phyloP scores from a whole-genome alignment of 805 yeast species.

The Saccharomycopsis selenospora region DNA sequence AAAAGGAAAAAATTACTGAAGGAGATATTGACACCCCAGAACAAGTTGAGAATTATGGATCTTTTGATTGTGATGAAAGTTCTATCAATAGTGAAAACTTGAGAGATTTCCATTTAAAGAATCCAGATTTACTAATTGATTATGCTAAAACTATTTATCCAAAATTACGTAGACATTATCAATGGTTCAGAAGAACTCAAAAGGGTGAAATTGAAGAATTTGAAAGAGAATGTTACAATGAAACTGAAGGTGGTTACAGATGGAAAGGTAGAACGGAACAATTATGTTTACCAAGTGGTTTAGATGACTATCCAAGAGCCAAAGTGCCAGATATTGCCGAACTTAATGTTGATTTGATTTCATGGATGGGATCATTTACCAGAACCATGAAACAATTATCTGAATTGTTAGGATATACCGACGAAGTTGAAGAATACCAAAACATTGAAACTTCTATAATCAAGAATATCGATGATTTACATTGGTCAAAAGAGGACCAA shows the following conservation, averaged over 20 bases:
- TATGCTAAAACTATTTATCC: slow-evolving; percentile 70
- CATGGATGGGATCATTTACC: slow-evolving; percentile 95
- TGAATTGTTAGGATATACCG: slow-evolving; percentile 44
- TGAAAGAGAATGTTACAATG: slow-evolving; percentile 47
- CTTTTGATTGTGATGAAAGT: slow-evolving; percentile 2
- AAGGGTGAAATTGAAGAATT: slow-evolving; percentile 66
- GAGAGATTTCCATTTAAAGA: slow-evolving; percentile 46
- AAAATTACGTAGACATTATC: slow-evolving; percentile 63
- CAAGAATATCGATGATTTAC: slow-evolving; percentile 60
- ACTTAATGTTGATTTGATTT: slow-evolving; percentile 77
- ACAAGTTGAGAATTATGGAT: slow-evolving; percentile 22
- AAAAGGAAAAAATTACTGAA: slow-evolving; percentile 11
- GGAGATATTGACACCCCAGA: slow-evolving; percentile 31
- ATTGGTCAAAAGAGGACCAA: slow-evolving; percentile 65
- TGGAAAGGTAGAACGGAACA: slow-evolving; percentile 89
- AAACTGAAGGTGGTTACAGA: slow-evolving; percentile 58
- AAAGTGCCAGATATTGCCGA: slow-evolving; percentile 78
- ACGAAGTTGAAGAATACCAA: slow-evolving; percentile 51
- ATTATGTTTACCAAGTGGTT: slow-evolving; percentile 86
- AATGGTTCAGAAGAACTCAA: slow-evolving; percentile 81
- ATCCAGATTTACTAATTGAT: slow-evolving; percentile 51
- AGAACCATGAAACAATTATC: slow-evolving; percentile 74
- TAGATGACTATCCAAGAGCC: slow-evolving; percentile 93
- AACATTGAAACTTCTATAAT: slow-evolving; percentile 49
- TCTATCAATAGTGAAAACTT: slow-evolving; percentile 27